A percentile compares a stretch with the other conserved stretches of the same genome.
Evolutionary conservation across 139 green algal species (phyloP).

Genomic region (Bryopsis sp.): DNA sequence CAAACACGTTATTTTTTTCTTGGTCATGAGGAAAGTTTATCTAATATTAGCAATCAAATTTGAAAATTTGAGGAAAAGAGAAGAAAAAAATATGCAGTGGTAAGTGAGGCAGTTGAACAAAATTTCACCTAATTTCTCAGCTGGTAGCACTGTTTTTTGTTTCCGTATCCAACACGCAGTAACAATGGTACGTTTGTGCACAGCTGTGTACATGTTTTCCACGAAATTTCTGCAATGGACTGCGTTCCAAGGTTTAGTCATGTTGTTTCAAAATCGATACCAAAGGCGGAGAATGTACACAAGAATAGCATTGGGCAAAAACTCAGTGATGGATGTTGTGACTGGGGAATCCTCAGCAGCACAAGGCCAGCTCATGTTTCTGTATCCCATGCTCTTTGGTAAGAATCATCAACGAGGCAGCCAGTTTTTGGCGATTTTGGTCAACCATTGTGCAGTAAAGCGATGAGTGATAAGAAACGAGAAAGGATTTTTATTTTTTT

Average conservation of each 20-base stretch:
- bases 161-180: too few species aligned
- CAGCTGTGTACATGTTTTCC: constrained; percentile 46
- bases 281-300: constrained; percentile 89
- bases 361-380: constrained; percentile 67
- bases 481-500: constrained; percentile 6
- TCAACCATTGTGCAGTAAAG: neutral
- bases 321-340: constrained; percentile 82
- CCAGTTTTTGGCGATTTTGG: neutral
- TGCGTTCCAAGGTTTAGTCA: constrained; percentile 35
- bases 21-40: too few species aligned
- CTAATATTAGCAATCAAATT: too few species aligned
- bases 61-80: too few species aligned
- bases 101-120: too few species aligned
- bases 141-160: too few species aligned
- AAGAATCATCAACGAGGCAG: neutral
- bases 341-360: constrained; percentile 60
- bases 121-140: too few species aligned
- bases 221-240: constrained; percentile 46
- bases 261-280: constrained; percentile 70
- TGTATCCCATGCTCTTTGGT: constrained; percentile 82
- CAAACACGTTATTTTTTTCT: too few species aligned
- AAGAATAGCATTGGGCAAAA: constrained; percentile 85
- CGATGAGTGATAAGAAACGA: neutral
- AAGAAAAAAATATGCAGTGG: too few species aligned
- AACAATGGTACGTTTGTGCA: too few species aligned